Conservation (phyloP, 352 stramenopile genomes). For the Peronosclerospora sorghi region DNA sequence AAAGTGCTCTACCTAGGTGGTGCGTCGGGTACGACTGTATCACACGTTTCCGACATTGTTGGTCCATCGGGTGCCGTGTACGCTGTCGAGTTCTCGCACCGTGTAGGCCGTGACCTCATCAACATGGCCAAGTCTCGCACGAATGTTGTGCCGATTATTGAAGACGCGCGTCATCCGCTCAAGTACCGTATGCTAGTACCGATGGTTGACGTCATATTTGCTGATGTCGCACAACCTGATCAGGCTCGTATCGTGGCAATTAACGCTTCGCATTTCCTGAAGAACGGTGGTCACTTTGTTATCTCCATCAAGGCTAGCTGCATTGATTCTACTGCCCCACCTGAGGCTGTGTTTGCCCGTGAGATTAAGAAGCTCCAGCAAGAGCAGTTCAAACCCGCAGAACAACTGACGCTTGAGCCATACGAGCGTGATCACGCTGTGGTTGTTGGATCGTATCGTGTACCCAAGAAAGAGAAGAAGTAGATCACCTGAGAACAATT, state of each 20-base stretch:
- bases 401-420: conserved; percentile 98
- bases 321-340: conserved; percentile 97
- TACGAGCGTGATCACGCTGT: conserved; percentile 99
- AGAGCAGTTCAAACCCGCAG: conserved; percentile 97
- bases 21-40: conserved; percentile 97
- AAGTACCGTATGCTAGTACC: conserved; percentile 99
- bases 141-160: conserved; percentile 99
- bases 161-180: conserved; percentile 95
- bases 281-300: conserved; percentile 98
- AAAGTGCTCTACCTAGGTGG: conserved; percentile 99
- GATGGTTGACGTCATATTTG: conserved; percentile 99
- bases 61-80: conserved; percentile 95
- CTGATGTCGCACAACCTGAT: conserved; percentile 98
- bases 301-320: conserved; percentile 99
- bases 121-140: conserved; percentile 98
- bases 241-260: conserved; percentile 98
- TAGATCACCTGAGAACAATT: conserved; percentile 11
- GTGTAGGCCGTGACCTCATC: conserved; percentile 96
- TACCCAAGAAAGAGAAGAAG: conserved; percentile 90
- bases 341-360: conserved; percentile 95
- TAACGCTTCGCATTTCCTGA: conserved; percentile 99
- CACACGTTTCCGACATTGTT: conserved; percentile 99
- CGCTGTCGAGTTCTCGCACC: conserved; percentile 99
- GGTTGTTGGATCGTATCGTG: conserved; percentile 94
- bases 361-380: conserved; percentile 97